Base-by-base conservation (phyloP, 306 rosid genomes). In the Gleditsia sinensis region DNA sequence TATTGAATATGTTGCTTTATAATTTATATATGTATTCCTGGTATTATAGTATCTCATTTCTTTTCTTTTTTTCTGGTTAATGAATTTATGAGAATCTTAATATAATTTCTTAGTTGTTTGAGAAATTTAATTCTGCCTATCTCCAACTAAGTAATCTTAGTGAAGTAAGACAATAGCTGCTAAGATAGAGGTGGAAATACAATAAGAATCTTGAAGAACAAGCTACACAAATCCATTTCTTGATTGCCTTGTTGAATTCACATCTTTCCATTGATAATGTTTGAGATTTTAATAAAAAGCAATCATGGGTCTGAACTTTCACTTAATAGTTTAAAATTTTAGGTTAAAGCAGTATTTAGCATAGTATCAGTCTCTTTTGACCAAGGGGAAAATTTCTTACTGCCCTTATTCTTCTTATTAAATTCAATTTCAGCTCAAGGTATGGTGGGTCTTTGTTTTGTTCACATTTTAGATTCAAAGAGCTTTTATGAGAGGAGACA, bases 111-210 rank as follows among this genome's bases (percentile, higher is more conserved):
- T n/a, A n/a, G n/a, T 77, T 85, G 61, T 75, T 82, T 21, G 83
- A 90, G 96, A 91, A 87, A 80, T 94, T 85, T 68, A 87, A 85
- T 88, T 80, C 95, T 80, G 83, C 72, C 21, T 81, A 85, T 79
- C 81, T 83, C 55, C 95, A 88, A 74, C 69, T 69, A 72, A 83
- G 86, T 79, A 88, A 78, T 84, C 71, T 90, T 78, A 84, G 71
- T 80, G 98, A 90, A 77, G 87, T 77, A 67, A 86, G 91, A 73
- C 98, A 94, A 67, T 93, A 90, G 68, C 85, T 94, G 88, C 78
- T 94, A 83, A 86, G 97, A 86, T 94, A 97, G 98, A 96, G 96
- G 17, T 94, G 98, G 98, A 94, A 90, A 84, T 85, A 91, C 87
- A 91, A 94, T 81, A 94, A 94, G 78, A 92, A 88, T 78, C 96